A percentile compares a stretch with the other conserved stretches of the same genome.
Conservation (phyloP, 2,329 filamentous ascomycete genomes). For the Aspergillus sp. region DNA sequence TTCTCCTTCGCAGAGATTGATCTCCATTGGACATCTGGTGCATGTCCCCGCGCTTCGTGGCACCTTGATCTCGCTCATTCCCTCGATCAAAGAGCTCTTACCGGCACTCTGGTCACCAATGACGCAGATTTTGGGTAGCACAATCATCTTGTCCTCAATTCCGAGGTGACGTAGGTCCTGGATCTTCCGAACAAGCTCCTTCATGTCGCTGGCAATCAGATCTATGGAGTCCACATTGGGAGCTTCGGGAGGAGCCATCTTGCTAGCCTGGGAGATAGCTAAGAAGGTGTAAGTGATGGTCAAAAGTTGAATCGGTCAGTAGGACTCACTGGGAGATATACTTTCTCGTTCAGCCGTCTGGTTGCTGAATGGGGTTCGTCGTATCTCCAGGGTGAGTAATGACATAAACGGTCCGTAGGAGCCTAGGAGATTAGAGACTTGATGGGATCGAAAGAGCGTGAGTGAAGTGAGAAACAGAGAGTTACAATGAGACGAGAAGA, state of each 20-base stretch:
- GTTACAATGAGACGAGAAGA: too few relatives aligned
- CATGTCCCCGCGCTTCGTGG: slow-evolving; percentile 73
- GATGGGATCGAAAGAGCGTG: too few relatives aligned
- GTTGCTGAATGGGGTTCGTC: background rate
- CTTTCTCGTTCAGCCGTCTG: background rate
- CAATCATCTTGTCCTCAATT: slow-evolving; percentile 66
- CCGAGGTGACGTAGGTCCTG: slow-evolving; percentile 69
- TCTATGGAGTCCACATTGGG: slow-evolving; percentile 26
- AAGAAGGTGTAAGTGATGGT: slow-evolving; percentile 1
- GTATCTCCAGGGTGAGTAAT: background rate
- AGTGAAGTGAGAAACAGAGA: too few relatives aligned
- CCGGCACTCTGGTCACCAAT: slow-evolving; percentile 84
- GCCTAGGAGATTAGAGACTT: too few relatives aligned
- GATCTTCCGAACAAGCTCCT: slow-evolving; percentile 42
- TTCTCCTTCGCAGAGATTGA: slow-evolving; percentile 64
- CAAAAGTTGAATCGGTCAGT: background rate
- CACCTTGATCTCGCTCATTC: slow-evolving; percentile 67
- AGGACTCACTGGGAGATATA: background rate
- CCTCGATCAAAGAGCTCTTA: slow-evolving; percentile 70
- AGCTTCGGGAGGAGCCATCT: background rate
- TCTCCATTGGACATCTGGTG: slow-evolving; percentile 78
- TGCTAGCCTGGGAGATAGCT: slow-evolving; percentile 4
- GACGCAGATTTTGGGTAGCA: slow-evolving; percentile 76
- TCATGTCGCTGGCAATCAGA: slow-evolving; percentile 37
- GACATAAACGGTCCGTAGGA: background rate